Evolutionary conservation across 805 yeast species (phyloP), one percentile per base, ranked within the genome.

Genomic region (Brettanomyces anomalus): DNA sequence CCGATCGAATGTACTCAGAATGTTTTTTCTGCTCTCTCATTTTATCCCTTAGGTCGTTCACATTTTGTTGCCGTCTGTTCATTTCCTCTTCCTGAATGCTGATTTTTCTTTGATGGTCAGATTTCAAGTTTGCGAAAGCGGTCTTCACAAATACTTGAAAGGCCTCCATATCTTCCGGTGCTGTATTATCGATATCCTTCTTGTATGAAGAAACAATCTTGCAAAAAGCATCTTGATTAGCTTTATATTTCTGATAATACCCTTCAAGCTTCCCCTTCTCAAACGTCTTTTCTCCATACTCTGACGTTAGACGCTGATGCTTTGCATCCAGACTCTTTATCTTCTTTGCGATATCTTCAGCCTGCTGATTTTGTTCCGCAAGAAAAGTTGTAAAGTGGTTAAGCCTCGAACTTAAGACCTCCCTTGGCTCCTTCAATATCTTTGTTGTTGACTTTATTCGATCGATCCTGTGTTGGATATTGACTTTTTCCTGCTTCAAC

Each of bases 251-350:
- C 13, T 53, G 58, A 34, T 52, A 44, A 10, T 52, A 46, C 2
- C 62, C 73, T 41, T 66, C 65, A 37, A 80, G 59, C 39, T 75
- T 70, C 4, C 90, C 94, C 47, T 76, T 77, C 40, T 64, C 52
- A 28, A 76, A 62, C 1, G 74, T 70, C 7, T 68, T 55, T 1
- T 53, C 46, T 45, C 67, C 68, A 32, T 65, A 64, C 1, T 58
- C 49, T 1, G 47, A 44, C 48, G 77, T 65, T 2, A 55, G 32
- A 0, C n/a, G 7, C 2, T 21, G 26, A 18, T 64, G 34, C 4
- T 44, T 20, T 1, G 33, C 32, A 14, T 30, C 33, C 16, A 43
- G 13, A 2, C 32, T 35, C 3, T 54, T 52, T 4, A 68, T 49
- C 2, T 49, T 44, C 30, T 43, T 1, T 26, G 40, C 52, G 46